A percentile compares a stretch with the other conserved stretches of the same genome.
Evolutionary conservation across 306 rosid species (phyloP).

Genomic region (Alnus rubra): DNA sequence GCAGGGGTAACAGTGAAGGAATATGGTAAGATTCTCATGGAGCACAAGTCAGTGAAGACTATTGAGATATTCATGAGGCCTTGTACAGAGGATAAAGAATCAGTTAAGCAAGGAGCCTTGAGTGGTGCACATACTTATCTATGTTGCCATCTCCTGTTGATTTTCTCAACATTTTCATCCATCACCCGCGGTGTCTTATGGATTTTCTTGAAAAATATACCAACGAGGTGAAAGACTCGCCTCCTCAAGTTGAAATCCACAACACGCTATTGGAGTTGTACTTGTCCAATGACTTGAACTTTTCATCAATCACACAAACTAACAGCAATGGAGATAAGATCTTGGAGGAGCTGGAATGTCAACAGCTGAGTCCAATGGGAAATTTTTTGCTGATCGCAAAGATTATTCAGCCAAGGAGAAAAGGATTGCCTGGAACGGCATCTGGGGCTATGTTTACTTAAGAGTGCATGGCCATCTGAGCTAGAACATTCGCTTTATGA

Average conservation of each 20-base stretch:
- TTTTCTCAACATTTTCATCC: no score
- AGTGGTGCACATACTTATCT: no score
- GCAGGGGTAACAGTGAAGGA: slow-evolving; percentile 89
- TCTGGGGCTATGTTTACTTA: slow-evolving; percentile 58
- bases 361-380: slow-evolving; percentile 53
- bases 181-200: slow-evolving; percentile 90
- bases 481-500: slow-evolving; percentile 89
- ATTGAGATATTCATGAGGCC: slow-evolving; percentile 83
- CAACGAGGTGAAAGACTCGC: slow-evolving; percentile 82
- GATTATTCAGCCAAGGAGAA: slow-evolving; percentile 43
- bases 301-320: slow-evolving; percentile 67
- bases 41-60: slow-evolving; percentile 90
- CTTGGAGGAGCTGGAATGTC: slow-evolving; percentile 31
- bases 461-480: slow-evolving; percentile 80
- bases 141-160: no score
- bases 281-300: slow-evolving; percentile 82
- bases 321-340: slow-evolving; percentile 47
- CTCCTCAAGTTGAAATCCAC: slow-evolving; percentile 96
- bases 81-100: no score
- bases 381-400: slow-evolving; percentile 39
- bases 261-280: slow-evolving; percentile 92
- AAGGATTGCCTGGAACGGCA: slow-evolving; percentile 54
- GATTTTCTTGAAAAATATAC: slow-evolving; percentile 92
- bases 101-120: no score
- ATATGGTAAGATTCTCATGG: slow-evolving; percentile 90